Evolutionary conservation across 306 rosid genomes (phyloP).

Genomic region (Gleditsia sinensis): DNA sequence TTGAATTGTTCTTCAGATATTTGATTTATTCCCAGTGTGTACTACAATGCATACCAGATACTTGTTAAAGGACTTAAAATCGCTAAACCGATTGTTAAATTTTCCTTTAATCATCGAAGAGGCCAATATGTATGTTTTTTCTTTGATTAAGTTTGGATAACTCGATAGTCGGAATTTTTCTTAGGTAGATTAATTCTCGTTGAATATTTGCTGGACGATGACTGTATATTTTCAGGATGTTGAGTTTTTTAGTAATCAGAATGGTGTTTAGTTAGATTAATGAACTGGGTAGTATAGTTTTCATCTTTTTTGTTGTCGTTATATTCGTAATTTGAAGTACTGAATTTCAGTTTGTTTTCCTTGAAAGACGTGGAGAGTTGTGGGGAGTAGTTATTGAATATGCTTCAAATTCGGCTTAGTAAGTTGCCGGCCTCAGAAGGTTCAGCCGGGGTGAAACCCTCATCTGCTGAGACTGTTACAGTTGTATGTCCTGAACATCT

Average conservation of each 20-base stretch:
- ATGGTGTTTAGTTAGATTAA: not conserved
- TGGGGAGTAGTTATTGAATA: conserved; percentile 37
- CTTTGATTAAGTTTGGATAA: not conserved
- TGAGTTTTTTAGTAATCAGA: not conserved
- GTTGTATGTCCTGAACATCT: conserved; percentile 99
- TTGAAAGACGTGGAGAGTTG: conserved; percentile 22
- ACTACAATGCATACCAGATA: not conserved
- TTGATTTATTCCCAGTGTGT: not conserved
- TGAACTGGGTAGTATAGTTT: not conserved
- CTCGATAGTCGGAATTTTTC: not conserved
- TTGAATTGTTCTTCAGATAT: not conserved
- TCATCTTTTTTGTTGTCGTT: not conserved
- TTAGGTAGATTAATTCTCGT: not conserved
- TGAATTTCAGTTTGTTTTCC: not conserved
- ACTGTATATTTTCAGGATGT: not conserved
- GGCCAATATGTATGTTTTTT: not conserved
- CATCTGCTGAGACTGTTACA: conserved; percentile 73
- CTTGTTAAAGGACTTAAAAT: not conserved
- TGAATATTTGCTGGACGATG: not conserved
- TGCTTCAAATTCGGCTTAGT: conserved; percentile 98
- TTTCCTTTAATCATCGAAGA: not conserved
- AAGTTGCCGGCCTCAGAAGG: conserved; percentile 66
- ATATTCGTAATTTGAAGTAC: not conserved
- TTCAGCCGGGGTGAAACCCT: conserved; percentile 55
- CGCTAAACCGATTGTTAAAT: not conserved